phyloP scores from a whole-genome alignment of 345 rosid genomes.

The Durio zibethinus region DNA sequence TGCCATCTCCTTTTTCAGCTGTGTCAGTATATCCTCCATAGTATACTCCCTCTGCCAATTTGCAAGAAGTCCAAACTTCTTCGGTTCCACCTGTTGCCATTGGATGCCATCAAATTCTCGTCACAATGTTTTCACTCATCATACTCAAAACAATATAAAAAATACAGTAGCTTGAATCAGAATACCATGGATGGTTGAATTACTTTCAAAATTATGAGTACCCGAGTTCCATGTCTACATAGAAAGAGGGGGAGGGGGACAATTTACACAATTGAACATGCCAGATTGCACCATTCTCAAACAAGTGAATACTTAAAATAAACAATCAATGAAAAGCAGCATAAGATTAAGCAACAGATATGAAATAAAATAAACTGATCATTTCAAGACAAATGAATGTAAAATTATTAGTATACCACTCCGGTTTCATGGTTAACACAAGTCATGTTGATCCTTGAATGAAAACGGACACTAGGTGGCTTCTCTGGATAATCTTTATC shows the following conservation, averaged over 20 bases:
- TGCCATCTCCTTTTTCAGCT: constrained; percentile 81
- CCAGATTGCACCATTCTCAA: not conserved
- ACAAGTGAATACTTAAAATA: not conserved
- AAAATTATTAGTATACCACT: constrained; percentile 46
- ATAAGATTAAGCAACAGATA: not conserved
- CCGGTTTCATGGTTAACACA: constrained; percentile 96
- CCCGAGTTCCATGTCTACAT: not conserved
- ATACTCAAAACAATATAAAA: not conserved
- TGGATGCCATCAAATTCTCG: constrained; percentile 7
- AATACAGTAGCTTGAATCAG: not conserved
- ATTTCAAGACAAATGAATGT: not conserved
- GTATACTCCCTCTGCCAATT: constrained; percentile 81
- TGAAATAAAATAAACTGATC: not conserved
- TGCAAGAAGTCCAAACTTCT: constrained; percentile 64
- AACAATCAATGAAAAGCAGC: not conserved
- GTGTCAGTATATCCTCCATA: constrained; percentile 70
- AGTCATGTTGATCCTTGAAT: constrained; percentile 88
- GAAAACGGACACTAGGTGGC: constrained; percentile 93
- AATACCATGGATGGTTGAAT: not conserved
- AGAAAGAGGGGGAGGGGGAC: not conserved
- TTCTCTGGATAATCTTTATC: constrained; percentile 97
- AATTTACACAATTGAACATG: not conserved
- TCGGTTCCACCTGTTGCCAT: constrained; percentile 58
- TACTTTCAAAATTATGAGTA: not conserved
- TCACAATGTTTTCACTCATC: not conserved